A percentile compares a stretch with the other conserved stretches of the same genome.
Evolutionary conservation across 257 asterid species (phyloP).

Genomic region (Gentiana dahurica): DNA sequence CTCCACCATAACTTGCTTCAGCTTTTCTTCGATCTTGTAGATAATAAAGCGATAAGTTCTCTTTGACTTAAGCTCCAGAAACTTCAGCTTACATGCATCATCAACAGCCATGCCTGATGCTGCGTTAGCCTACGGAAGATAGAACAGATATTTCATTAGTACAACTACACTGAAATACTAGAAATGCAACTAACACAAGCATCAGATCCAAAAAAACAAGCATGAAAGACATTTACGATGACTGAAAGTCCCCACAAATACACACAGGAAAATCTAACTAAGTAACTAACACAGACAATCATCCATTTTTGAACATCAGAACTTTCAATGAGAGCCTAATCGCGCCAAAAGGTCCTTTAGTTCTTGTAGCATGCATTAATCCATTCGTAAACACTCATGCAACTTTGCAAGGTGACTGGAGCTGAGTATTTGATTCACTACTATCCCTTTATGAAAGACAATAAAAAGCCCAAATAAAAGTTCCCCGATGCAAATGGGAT

Average conservation of each 20-base stretch:
- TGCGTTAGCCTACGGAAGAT: conserved; percentile 23
- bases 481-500: too few species aligned
- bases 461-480: not conserved
- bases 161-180: not conserved
- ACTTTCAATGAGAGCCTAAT: too few species aligned
- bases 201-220: conserved; percentile 14
- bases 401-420: too few species aligned
- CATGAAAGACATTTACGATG: conserved; percentile 5
- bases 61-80: conserved; percentile 28
- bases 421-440: too few species aligned
- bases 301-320: too few species aligned
- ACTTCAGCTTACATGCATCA: conserved; percentile 30
- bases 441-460: not conserved
- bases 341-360: too few species aligned
- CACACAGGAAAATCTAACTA: too few species aligned
- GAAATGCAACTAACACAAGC: conserved; percentile 8
- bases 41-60: conserved; percentile 28
- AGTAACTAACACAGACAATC: too few species aligned
- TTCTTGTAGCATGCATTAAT: too few species aligned
- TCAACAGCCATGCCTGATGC: conserved; percentile 38
- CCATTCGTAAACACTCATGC: too few species aligned
- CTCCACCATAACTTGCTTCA: conserved; percentile 34
- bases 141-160: not conserved
- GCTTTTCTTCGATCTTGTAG: conserved; percentile 36
- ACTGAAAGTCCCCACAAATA: too few species aligned